A percentile compares a stretch with the other conserved stretches of the same genome.
Conservation (phyloP, 2,329 filamentous ascomycete species). For the Graphium sp. region DNA sequence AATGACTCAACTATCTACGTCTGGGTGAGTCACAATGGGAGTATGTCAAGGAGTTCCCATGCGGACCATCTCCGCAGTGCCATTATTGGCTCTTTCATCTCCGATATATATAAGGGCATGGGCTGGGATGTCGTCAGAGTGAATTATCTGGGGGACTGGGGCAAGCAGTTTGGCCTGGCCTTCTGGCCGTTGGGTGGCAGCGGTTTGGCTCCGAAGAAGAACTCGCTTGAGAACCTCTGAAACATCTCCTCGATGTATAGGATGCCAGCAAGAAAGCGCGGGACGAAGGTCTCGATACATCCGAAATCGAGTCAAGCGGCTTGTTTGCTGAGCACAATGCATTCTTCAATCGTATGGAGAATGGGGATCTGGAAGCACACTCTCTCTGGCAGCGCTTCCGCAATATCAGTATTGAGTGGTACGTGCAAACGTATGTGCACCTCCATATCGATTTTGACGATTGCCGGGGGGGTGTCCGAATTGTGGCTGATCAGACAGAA, state of each 20-base stretch:
- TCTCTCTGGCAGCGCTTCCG: conserved; percentile 31
- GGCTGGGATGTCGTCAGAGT: conserved; percentile 53
- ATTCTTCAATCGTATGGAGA: conserved; percentile 37
- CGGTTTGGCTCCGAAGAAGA: conserved; percentile 50
- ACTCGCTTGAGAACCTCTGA: conserved; percentile 47
- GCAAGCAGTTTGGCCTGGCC: conserved; percentile 45
- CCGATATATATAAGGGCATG: conserved; percentile 46
- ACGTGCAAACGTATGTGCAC: conserved; percentile 30
- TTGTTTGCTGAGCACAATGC: conserved; percentile 28
- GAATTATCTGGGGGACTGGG: conserved; percentile 64
- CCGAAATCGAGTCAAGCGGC: conserved; percentile 15
- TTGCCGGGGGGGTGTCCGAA: too few species aligned
- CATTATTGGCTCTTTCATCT: conserved; percentile 51
- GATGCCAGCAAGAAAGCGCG: conserved; percentile 15
- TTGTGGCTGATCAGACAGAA: too few species aligned
- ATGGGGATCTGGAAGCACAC: conserved; percentile 29
- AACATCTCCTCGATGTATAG: conserved; percentile 58
- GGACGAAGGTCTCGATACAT: conserved; percentile 12
- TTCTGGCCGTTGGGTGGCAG: conserved; percentile 52
- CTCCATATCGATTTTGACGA: conserved; percentile 37
- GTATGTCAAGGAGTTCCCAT: conserved; percentile 57
- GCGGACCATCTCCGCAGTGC: conserved; percentile 54
- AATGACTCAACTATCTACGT: too few species aligned
- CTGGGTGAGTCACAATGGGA: too few species aligned
- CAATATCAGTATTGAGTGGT: conserved; percentile 30